phyloP scores from a whole-genome alignment of 805 yeast genomes.

The Candida saitoana region DNA sequence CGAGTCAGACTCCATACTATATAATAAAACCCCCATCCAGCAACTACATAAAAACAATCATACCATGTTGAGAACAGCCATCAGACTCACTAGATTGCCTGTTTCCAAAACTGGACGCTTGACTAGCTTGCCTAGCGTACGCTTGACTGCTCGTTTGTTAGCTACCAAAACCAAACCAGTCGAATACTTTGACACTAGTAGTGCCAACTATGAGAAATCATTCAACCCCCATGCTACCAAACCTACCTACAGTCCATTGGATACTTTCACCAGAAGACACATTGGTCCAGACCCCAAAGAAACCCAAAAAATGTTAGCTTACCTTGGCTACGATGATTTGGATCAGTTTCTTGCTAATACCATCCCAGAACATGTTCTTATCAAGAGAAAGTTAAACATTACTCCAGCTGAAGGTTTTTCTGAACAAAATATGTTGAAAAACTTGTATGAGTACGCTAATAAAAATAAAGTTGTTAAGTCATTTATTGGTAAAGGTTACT shows the following conservation, averaged over 20 bases:
- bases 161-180: constrained; percentile 19
- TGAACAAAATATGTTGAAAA: constrained; percentile 74
- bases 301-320: constrained; percentile 59
- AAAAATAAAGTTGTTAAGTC: constrained; percentile 72
- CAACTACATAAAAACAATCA: too few relatives aligned
- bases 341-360: constrained; percentile 67
- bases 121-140: not conserved
- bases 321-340: constrained; percentile 63
- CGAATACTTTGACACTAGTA: constrained; percentile 41
- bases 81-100: not conserved
- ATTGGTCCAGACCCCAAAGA: constrained; percentile 73
- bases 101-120: not conserved
- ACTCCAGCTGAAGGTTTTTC: constrained; percentile 71
- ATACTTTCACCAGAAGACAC: constrained; percentile 87
- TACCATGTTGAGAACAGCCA: not conserved
- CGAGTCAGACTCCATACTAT: too few relatives aligned
- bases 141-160: constrained; percentile 7
- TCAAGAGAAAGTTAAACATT: constrained; percentile 62
- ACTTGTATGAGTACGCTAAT: constrained; percentile 63
- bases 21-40: too few relatives aligned
- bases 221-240: constrained; percentile 37
- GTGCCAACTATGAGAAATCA: constrained; percentile 46
- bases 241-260: constrained; percentile 43
- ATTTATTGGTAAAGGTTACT: constrained; percentile 91
- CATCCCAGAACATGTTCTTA: constrained; percentile 72